These are phyloP conservation scores for Physaria fendleri DNA, from an alignment of 345 rosid species.

Conservation along the genomic window DNA sequence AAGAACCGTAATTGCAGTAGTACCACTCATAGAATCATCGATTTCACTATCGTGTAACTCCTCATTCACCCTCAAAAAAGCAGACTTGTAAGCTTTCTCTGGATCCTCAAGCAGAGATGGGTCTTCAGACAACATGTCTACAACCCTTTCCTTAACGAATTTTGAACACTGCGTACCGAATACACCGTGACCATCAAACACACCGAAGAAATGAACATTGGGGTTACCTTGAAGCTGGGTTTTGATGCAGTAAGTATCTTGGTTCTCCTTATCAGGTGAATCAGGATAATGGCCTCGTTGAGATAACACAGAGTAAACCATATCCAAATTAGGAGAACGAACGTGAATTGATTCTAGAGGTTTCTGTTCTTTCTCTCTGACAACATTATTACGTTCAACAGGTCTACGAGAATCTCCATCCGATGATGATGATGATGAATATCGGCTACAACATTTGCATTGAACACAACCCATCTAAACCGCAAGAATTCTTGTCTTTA, in stretches of 20 bases:
- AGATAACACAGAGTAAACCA: constrained; percentile 69
- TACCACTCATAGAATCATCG: constrained; percentile 94
- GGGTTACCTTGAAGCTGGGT: constrained; percentile 80
- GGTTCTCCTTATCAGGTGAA: constrained; percentile 73
- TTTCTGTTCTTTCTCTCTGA: constrained; percentile 43
- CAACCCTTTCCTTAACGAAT: constrained; percentile 68
- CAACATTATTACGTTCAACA: constrained; percentile 18
- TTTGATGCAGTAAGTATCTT: constrained; percentile 75
- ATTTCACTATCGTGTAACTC: constrained; percentile 70
- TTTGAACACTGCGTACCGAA: constrained; percentile 71
- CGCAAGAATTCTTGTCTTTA: no score
- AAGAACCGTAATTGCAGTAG: constrained; percentile 90
- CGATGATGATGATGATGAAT: constrained; percentile 58
- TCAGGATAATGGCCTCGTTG: constrained; percentile 86
- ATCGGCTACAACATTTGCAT: constrained; percentile 69
- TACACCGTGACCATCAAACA: constrained; percentile 88
- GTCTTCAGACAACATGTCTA: constrained; percentile 58
- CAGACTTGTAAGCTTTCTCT: constrained; percentile 56
- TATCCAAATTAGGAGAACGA: constrained; percentile 55
- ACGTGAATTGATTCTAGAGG: constrained; percentile 54
- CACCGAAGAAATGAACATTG: constrained; percentile 85
- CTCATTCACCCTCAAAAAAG: constrained; percentile 51
- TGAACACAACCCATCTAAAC: constrained; percentile 98
- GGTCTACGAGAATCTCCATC: constrained; percentile 42
- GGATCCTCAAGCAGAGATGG: constrained; percentile 65